These are phyloP conservation scores for Gremmenia infestans DNA, from an alignment of 2,329 filamentous ascomycete genomes.

Conservation along the genomic window DNA sequence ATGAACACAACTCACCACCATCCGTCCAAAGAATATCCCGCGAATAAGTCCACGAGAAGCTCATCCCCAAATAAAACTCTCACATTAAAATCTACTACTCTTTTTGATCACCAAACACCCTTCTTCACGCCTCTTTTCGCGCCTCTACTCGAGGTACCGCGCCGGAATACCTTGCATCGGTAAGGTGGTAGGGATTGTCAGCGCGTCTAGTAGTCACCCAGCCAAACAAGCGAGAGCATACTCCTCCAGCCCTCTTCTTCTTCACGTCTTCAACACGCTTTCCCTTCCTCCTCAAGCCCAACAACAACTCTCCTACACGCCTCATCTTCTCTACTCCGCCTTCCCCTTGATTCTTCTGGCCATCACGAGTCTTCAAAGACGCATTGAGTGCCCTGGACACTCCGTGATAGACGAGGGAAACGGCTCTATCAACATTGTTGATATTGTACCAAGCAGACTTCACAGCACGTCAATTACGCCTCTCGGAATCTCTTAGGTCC, in stretches of 20 bases:
- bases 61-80: not conserved
- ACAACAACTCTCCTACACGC: slow-evolving; percentile 32
- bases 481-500: slow-evolving; percentile 4
- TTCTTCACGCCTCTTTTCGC: slow-evolving; percentile 2
- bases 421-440: slow-evolving; percentile 22
- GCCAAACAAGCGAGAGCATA: slow-evolving; percentile 21
- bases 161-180: slow-evolving; percentile 7
- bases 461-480: slow-evolving; percentile 11
- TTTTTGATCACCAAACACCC: slow-evolving; percentile 8
- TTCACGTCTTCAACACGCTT: slow-evolving; percentile 20
- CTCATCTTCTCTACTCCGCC: slow-evolving; percentile 23
- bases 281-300: slow-evolving; percentile 15
- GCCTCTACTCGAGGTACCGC: slow-evolving; percentile 10
- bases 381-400: slow-evolving; percentile 15
- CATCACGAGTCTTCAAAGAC: slow-evolving; percentile 14
- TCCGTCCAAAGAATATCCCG: not conserved
- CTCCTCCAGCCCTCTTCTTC: slow-evolving; percentile 14
- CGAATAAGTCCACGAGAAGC: not conserved
- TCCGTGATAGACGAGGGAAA: slow-evolving; percentile 5
- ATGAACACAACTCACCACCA: not conserved
- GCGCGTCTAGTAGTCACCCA: slow-evolving; percentile 19
- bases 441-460: slow-evolving; percentile 16
- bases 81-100: slow-evolving; percentile 3
- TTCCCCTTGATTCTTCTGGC: slow-evolving; percentile 4
- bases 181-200: slow-evolving; percentile 8